A percentile compares a stretch with the other conserved stretches of the same genome.
Evolutionary conservation across 805 yeast genomes (phyloP).

Genomic region (Saccharomycopsis fermentans): DNA sequence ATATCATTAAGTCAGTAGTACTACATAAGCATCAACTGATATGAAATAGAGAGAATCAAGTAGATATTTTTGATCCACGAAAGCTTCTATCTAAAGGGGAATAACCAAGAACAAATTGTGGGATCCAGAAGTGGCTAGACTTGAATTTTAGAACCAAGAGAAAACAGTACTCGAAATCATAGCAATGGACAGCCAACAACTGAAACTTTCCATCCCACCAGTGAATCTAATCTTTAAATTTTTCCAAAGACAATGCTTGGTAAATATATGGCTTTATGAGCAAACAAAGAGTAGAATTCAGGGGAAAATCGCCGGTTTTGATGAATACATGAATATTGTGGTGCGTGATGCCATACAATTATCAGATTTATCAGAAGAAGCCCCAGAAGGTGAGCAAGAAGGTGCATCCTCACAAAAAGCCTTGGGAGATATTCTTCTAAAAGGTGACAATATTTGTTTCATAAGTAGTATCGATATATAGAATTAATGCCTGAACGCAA

Average conservation of each 20-base stretch:
- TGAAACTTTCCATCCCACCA: conserved; percentile 51
- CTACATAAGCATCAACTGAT: too few relatives aligned
- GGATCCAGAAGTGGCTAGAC: not conserved
- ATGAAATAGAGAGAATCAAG: too few relatives aligned
- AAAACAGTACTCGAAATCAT: too few relatives aligned
- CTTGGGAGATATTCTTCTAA: conserved; percentile 70
- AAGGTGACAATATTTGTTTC: conserved; percentile 89
- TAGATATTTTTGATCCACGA: too few relatives aligned
- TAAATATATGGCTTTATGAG: conserved; percentile 83
- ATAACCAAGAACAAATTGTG: too few relatives aligned
- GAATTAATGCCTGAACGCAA: not conserved
- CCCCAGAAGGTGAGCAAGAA: conserved; percentile 25
- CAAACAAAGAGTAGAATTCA: conserved; percentile 68
- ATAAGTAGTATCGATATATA: conserved; percentile 34
- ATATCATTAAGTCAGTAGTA: too few relatives aligned
- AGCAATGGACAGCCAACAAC: not conserved
- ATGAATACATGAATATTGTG: conserved; percentile 89
- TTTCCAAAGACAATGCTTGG: conserved; percentile 71
- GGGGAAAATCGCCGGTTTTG: conserved; percentile 86
- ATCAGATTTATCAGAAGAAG: conserved; percentile 34
- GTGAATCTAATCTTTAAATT: conserved; percentile 82
- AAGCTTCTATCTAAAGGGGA: too few relatives aligned
- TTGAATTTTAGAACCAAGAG: not conserved
- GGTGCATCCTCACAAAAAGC: not conserved
- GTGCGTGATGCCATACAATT: conserved; percentile 58